Evolutionary conservation across 176 grass and related monocot species (phyloP), one percentile per base, ranked within the genome.

Genomic region (Ensete glaucum): DNA sequence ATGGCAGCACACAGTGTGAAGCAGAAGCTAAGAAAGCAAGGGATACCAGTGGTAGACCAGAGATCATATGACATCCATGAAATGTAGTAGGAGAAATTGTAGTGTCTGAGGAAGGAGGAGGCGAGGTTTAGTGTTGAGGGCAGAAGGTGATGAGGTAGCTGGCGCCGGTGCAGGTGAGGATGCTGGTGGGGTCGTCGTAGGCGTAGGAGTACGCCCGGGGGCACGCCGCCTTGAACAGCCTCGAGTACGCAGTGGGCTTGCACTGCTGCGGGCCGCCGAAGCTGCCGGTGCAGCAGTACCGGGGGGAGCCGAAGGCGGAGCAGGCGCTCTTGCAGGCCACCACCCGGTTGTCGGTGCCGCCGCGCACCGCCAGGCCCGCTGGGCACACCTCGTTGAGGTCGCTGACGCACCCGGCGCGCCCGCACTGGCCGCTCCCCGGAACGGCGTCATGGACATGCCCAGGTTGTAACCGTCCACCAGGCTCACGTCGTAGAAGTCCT

Each of bases 391-490:
- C 84, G 82, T 99, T 99, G 20, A 99, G 83, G 83, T 99, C 96
- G 60, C 96, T 91, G 43, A 99, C 85, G 78, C 96, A 99, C 0
- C 91, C 96, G 0, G 96, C 96, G 0, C 86, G 59, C 0, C 67
- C 81, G 82, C 96, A 99, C 72, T 79, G 82, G 21, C 67, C 86
- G 2, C 78, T 83, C 0, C 90, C 64, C 87, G 91, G 69, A 85
- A 84, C 2, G 96, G 96, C 15, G 91, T 85, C 91, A 99, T 94
- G 50, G 83, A 85, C 75, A 99, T 89, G 24, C 86, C 80, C 50
- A 99, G 77, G 84, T 99, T 99, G 89, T 96, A 96, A 43, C 93
- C 93, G 81, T 96, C 93, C 7, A 96, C 89, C 0, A 96, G 89
- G 72, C 85, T 88, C 19, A 96, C 93, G 78, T 96, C 93, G 84